phyloP scores from a whole-genome alignment of 257 asterid species.

The Primulina huaijiensis region DNA sequence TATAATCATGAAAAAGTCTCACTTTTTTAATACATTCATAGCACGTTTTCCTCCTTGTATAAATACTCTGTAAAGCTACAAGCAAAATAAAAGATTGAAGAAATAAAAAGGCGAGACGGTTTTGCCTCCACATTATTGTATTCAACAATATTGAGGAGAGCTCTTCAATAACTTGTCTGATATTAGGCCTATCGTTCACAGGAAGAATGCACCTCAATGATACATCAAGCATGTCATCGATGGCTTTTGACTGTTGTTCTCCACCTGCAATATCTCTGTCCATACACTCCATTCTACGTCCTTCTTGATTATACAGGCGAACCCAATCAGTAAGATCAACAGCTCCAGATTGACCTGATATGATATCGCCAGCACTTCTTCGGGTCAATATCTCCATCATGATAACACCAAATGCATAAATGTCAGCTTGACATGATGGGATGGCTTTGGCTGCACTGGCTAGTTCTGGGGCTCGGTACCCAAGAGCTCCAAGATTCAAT shows the following conservation, averaged over 20 bases:
- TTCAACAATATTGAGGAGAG: conserved; percentile 63
- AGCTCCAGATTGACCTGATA: conserved; percentile 89
- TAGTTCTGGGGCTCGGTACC: conserved; percentile 91
- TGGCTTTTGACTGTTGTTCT: conserved; percentile 65
- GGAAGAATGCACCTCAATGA: conserved; percentile 88
- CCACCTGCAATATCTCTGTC: conserved; percentile 84
- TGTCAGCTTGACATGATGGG: conserved; percentile 82
- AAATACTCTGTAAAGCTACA: no score
- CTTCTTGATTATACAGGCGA: conserved; percentile 74
- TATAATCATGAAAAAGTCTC: no score
- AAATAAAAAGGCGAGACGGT: no score
- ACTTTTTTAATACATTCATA: no score
- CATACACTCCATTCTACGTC: conserved; percentile 87
- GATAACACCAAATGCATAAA: conserved; percentile 89
- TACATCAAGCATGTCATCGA: conserved; percentile 77
- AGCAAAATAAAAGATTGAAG: no score
- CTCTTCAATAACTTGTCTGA: conserved; percentile 70
- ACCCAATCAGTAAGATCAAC: conserved; percentile 99
- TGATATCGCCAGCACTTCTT: conserved; percentile 96
- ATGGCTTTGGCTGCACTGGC: conserved; percentile 54
- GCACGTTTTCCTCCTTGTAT: no score
- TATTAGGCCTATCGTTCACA: conserved; percentile 84
- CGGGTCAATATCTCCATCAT: conserved; percentile 89
- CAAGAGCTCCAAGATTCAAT: conserved; percentile 84
- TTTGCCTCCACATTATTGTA: no score